Base-by-base conservation (phyloP, 2,329 filamentous ascomycete species). In the Xylariaceae sp. region DNA sequence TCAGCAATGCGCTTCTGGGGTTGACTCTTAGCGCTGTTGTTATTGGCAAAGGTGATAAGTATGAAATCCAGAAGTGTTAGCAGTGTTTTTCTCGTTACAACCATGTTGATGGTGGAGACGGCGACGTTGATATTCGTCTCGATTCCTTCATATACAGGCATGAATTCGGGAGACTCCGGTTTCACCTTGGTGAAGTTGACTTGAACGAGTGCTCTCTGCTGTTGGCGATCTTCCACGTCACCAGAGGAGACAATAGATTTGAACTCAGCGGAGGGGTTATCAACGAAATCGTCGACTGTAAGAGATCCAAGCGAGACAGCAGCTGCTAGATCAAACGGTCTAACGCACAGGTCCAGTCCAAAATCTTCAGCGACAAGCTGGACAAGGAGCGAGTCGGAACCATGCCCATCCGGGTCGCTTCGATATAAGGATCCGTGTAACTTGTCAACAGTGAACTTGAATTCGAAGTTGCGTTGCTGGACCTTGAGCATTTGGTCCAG, bases 181-280 rank as follows among this genome's bases (percentile, higher is more conserved):
- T 94, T 97, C 60, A 97, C 91, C 71, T 89, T 91, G 61, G 91
- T 82, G 69, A 96, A 96, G 69, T 93, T 96, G 68, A 99, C 82
- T 55, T 88, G 86, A 66, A 99, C 90, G 10, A 99, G 82, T 67
- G 95, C 91, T 61, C 89, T 84, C 62, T 90, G 86, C 60, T 89
- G 84, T 51, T 87, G 82, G 30, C 88, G 86, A 69, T 96, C 93
- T 49, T 87, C 84, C 5, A 77, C 74, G 53, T 88, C 85, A 0
- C 84, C 84, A 0, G 94, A 97, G 0, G 92, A 96, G n/a, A 99
- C 85, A 54, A 99, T 95, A 30, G 93, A 93, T 75, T 94, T 96
- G 79, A 99, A 99, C 69, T 97, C 93, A 6, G 88, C 88, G 0
- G 90, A 78, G 0, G 92, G 87, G 56, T 93, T 88, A 65, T 94